Percentiles rank a stretch among this genome's conserved stretches.
phyloP scores from a whole-genome alignment of 2,329 filamentous ascomycete genomes.

The Xylaria sp. region DNA sequence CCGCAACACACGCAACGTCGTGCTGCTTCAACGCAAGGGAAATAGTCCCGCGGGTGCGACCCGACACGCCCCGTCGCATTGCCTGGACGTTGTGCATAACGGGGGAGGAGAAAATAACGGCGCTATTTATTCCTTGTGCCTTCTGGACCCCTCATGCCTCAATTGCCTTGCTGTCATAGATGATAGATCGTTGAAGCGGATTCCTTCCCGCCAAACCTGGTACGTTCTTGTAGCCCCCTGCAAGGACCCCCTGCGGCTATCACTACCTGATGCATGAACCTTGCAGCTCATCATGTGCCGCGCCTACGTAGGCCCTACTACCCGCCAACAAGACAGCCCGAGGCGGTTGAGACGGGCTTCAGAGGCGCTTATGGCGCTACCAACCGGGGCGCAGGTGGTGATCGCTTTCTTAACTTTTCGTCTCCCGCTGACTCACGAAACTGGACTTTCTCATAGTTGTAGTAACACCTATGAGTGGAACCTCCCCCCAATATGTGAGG shows the following conservation, averaged over 20 bases:
- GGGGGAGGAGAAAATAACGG: not conserved
- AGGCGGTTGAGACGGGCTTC: conserved; percentile 6
- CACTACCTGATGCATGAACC: conserved; percentile 16
- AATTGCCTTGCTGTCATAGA: conserved; percentile 20
- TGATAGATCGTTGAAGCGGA: conserved; percentile 15
- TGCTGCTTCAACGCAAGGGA: conserved; percentile 6
- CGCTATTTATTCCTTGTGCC: not conserved
- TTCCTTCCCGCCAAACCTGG: conserved; percentile 23
- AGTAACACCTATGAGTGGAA: not conserved
- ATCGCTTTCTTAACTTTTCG: conserved; percentile 7
- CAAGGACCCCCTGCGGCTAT: conserved; percentile 14
- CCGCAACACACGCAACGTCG: not conserved
- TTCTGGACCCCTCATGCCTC: not conserved
- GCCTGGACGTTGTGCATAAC: not conserved
- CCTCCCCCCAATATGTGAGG: conserved; percentile 2
- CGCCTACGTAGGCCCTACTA: conserved; percentile 20
- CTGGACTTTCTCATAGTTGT: conserved; percentile 11
- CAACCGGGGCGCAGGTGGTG: conserved; percentile 12
- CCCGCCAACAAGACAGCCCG: conserved; percentile 13
- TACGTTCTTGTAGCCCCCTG: conserved; percentile 13
- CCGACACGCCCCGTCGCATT: not conserved
- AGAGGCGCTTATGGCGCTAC: conserved; percentile 12
- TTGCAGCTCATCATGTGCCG: conserved; percentile 17
- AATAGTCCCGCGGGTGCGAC: not conserved
- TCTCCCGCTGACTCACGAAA: not conserved